Evolutionary conservation across 768 basidiomycete genomes (phyloP).

Genomic region (Boletus coccyginus): DNA sequence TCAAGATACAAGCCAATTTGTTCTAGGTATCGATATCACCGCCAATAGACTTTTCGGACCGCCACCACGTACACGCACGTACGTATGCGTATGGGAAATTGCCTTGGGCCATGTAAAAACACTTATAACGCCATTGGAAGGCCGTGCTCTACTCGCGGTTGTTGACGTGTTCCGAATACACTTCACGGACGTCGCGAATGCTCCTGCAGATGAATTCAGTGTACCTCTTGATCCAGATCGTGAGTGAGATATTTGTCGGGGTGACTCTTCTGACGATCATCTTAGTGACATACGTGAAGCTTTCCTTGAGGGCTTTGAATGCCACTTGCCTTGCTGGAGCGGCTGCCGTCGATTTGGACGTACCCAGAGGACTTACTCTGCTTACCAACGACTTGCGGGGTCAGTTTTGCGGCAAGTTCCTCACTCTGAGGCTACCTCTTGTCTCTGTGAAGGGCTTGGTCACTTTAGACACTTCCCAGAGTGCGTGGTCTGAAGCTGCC

Average conservation of each 20-base stretch:
- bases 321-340: slow-evolving; percentile 51
- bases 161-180: slow-evolving; percentile 61
- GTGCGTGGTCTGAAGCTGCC: slow-evolving; percentile 68
- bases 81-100: slow-evolving; percentile 93
- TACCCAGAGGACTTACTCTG: slow-evolving; percentile 60
- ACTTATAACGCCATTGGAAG: slow-evolving; percentile 52
- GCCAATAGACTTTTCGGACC: slow-evolving; percentile 90
- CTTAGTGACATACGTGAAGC: slow-evolving; percentile 81
- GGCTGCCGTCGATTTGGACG: slow-evolving; percentile 51
- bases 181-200: slow-evolving; percentile 74
- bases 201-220: slow-evolving; percentile 69
- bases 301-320: slow-evolving; percentile 55
- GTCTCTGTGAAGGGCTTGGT: slow-evolving; percentile 51
- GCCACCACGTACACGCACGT: slow-evolving; percentile 77
- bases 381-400: slow-evolving; percentile 78
- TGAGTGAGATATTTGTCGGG: slow-evolving; percentile 32
- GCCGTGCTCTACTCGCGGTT: slow-evolving; percentile 49
- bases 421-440: slow-evolving; percentile 55
- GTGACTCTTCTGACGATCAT: slow-evolving; percentile 7
- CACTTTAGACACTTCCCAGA: slow-evolving; percentile 35
- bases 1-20: background rate
- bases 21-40: slow-evolving; percentile 68
- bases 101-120: slow-evolving; percentile 62
- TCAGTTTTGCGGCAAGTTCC: slow-evolving; percentile 59
- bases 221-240: slow-evolving; percentile 75